Evolutionary conservation across 202 grass and related monocot genomes (phyloP).

Genomic region (Panicum hallii): DNA sequence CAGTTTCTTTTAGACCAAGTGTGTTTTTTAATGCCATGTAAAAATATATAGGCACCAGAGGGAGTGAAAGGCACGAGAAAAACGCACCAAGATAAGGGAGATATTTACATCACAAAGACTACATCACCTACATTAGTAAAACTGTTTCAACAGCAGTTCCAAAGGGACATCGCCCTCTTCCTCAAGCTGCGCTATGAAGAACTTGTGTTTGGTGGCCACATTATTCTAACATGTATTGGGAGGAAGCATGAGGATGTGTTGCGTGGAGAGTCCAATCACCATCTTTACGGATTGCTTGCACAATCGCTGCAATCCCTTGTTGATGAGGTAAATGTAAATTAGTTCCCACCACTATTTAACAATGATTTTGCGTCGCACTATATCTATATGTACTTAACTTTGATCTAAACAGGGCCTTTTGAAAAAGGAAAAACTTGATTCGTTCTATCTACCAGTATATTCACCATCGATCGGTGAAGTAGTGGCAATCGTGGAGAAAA

Average conservation of each 20-base stretch:
- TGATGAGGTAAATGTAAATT: slow-evolving; percentile 30
- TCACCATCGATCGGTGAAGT: slow-evolving; percentile 44
- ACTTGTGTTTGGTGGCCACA: slow-evolving; percentile 41
- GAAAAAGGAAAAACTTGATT: slow-evolving; percentile 42
- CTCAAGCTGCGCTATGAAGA: slow-evolving; percentile 47
- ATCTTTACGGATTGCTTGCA: slow-evolving; percentile 38
- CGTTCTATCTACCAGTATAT: slow-evolving; percentile 50
- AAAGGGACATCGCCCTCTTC: slow-evolving; percentile 47
- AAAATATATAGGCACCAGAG: slow-evolving; percentile 4
- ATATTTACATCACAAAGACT: slow-evolving; percentile 40
- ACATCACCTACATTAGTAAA: slow-evolving; percentile 11
- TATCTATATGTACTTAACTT: not conserved
- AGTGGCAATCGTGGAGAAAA: not conserved
- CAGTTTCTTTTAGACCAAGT: no score
- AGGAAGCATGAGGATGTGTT: slow-evolving; percentile 26
- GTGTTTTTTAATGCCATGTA: not conserved
- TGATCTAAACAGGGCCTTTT: not conserved
- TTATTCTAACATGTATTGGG: slow-evolving; percentile 47
- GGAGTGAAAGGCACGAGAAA: not conserved
- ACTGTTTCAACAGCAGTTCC: slow-evolving; percentile 50
- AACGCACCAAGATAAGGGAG: not conserved
- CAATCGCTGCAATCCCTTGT: slow-evolving; percentile 35
- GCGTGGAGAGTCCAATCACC: slow-evolving; percentile 11
- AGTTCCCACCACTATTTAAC: not conserved
- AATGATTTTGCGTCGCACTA: not conserved